Evolutionary conservation across 768 basidiomycete species (phyloP), one percentile per base, ranked within the genome.

Genomic region (Phanerodontia chrysosporium): DNA sequence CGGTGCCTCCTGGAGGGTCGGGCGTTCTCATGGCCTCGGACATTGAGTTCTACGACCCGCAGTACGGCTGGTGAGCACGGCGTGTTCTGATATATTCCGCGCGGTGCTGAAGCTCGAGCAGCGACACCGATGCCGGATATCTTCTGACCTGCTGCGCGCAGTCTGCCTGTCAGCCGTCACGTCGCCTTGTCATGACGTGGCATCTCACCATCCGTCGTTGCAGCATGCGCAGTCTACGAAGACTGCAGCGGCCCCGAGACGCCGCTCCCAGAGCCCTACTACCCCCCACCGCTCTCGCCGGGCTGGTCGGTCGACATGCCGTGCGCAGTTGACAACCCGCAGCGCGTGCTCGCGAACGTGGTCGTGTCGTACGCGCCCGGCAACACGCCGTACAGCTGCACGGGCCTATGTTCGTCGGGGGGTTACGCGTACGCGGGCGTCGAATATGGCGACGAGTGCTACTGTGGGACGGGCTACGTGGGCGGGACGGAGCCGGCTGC

Each of bases 401-500:
- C 60, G 27, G 44, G 46, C 32, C 45, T 36, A 14, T 67, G 66
- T 59, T 52, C 36, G 22, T 48, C 58, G n/a, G 5, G 28, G n/a
- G 61, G 59, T 32, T 67, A 56, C 61, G 32, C 29, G 29, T 67
- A 63, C 56, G 66, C 66, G 22, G 66, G 66, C 44, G 61, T 67
- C 59, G 66, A 67, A 58, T 67, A 62, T 60, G 63, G 62, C 39
- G 56, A 61, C 56, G 64, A 67, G 54, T 67, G 66, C 48, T 62
- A 67, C 46, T 67, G 64, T 51, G 66, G 64, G 1, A 67, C 62
- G 12, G 66, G 66, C 3, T 63, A 63, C 24, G 55, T 46, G 12
- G 58, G 46, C 24, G 56, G 51, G 25, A 52, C 54, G 18, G 36
- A 44, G 49, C 42, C 48, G 45, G 14, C 29, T 9, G 59, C 60